Evolutionary conservation across 23 red algal species (phyloP).

Genomic region (Gracilaria caudata): DNA sequence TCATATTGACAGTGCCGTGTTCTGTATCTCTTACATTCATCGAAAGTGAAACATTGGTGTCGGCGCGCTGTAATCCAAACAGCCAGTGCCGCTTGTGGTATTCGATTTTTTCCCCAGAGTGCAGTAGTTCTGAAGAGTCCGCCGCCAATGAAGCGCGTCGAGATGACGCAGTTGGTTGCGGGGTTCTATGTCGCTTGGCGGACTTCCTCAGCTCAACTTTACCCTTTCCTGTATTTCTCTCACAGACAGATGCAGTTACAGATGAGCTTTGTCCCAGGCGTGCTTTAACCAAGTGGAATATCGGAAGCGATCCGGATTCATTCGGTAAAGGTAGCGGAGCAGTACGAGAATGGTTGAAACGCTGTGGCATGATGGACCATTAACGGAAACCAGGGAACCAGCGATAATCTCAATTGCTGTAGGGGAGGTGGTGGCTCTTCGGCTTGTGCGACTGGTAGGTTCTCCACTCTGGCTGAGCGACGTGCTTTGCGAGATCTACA

Average conservation of each 20-base stretch:
- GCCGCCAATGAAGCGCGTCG: too few relatives aligned
- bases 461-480: too few relatives aligned
- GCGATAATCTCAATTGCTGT: too few relatives aligned
- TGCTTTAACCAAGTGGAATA: neutral
- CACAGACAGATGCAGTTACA: constrained; percentile 1
- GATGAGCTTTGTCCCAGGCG: neutral
- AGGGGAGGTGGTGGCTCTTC: too few relatives aligned
- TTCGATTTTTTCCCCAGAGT: neutral
- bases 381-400: too few relatives aligned
- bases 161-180: neutral
- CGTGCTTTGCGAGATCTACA: too few relatives aligned
- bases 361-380: neutral
- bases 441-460: too few relatives aligned
- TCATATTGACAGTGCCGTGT: neutral
- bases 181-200: neutral
- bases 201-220: constrained; percentile 17
- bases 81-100: neutral
- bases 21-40: constrained; percentile 5
- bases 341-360: too few relatives aligned
- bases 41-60: neutral
- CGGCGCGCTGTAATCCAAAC: constrained; percentile 10
- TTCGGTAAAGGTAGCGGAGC: constrained; percentile 3
- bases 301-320: neutral
- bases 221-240: constrained; percentile 5
- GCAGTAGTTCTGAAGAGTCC: neutral